phyloP scores from a whole-genome alignment of 352 stramenopile genomes.

The Globisporangium polare region DNA sequence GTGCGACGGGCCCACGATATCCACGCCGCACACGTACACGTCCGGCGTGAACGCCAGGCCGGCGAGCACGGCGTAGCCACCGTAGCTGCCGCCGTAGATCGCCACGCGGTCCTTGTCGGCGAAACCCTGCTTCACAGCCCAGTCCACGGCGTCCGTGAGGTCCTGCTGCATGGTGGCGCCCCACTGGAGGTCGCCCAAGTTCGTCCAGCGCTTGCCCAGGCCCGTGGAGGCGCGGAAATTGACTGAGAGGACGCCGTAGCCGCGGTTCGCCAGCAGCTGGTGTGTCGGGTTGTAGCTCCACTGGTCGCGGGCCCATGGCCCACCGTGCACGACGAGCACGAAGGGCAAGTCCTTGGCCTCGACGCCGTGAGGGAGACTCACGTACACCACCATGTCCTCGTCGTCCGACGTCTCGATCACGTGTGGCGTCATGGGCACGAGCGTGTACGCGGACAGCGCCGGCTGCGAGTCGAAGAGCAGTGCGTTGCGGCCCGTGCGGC shows the following conservation, averaged over 20 bases:
- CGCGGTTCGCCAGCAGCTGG: conserved; percentile 43
- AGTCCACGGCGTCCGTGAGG: conserved; percentile 50
- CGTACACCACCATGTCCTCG: conserved; percentile 40
- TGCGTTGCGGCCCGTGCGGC: conserved; percentile 20
- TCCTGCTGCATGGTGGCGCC: conserved; percentile 43
- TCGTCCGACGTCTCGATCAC: conserved; percentile 43
- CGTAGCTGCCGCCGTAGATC: conserved; percentile 70
- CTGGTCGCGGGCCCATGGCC: conserved; percentile 31
- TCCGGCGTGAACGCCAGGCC: conserved; percentile 75
- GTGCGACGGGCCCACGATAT: conserved; percentile 62
- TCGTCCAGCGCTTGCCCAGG: conserved; percentile 71
- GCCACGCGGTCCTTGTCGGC: conserved; percentile 37
- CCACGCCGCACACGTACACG: conserved; percentile 71
- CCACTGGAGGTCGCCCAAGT: conserved; percentile 39
- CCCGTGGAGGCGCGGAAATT: conserved; percentile 73
- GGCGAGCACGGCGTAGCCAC: conserved; percentile 66
- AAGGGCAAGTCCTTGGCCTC: conserved; percentile 28
- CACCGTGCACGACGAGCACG: conserved; percentile 36
- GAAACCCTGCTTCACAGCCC: conserved; percentile 52
- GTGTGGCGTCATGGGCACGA: conserved; percentile 31
- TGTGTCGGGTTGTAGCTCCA: conserved; percentile 31
- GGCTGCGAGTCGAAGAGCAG: conserved; percentile 39
- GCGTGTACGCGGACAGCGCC: conserved; percentile 28
- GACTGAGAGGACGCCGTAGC: conserved; percentile 37
- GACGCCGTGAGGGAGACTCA: conserved; percentile 33